phyloP scores from a whole-genome alignment of 2,329 filamentous ascomycete genomes.

The Helminthosporium solani region DNA sequence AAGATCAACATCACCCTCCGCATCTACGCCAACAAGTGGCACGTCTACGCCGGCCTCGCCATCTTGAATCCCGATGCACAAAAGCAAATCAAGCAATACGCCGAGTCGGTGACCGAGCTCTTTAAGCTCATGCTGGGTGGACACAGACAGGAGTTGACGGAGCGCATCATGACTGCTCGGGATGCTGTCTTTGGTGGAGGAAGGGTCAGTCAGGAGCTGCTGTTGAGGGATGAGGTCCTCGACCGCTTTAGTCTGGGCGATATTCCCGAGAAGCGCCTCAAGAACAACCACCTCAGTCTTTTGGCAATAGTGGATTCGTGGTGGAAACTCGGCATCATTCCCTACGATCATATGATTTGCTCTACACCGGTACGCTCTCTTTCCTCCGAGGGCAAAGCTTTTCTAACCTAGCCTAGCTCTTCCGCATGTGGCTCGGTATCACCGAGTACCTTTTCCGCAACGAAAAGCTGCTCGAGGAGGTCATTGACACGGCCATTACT shows the following conservation, averaged over 20 bases:
- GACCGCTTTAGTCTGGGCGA: constrained; percentile 85
- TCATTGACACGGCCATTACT: constrained; percentile 79
- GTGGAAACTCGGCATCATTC: constrained; percentile 89
- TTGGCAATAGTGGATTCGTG: constrained; percentile 98
- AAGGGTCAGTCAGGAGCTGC: constrained; percentile 63
- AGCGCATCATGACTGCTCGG: constrained; percentile 77
- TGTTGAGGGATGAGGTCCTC: constrained; percentile 77
- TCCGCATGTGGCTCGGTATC: constrained; percentile 95
- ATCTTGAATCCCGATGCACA: constrained; percentile 94
- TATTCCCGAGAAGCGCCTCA: constrained; percentile 64
- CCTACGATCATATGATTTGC: constrained; percentile 99
- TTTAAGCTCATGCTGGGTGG: constrained; percentile 97
- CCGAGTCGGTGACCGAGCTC: constrained; percentile 84
- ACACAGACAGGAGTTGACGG: constrained; percentile 70
- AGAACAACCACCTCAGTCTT: constrained; percentile 91
- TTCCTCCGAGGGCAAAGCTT: neutral
- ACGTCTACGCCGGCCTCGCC: constrained; percentile 95
- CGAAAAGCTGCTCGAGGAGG: constrained; percentile 75
- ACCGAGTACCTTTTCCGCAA: constrained; percentile 94
- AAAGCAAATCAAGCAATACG: constrained; percentile 92
- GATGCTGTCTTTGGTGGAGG: constrained; percentile 62
- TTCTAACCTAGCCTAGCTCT: constrained; percentile 56
- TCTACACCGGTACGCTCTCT: constrained; percentile 70
- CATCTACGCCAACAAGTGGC: constrained; percentile 99
- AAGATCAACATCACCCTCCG: constrained; percentile 98